Evolutionary conservation across 306 rosid genomes (phyloP), one percentile per base, ranked within the genome.

Genomic region (Lathyrus aphaca): DNA sequence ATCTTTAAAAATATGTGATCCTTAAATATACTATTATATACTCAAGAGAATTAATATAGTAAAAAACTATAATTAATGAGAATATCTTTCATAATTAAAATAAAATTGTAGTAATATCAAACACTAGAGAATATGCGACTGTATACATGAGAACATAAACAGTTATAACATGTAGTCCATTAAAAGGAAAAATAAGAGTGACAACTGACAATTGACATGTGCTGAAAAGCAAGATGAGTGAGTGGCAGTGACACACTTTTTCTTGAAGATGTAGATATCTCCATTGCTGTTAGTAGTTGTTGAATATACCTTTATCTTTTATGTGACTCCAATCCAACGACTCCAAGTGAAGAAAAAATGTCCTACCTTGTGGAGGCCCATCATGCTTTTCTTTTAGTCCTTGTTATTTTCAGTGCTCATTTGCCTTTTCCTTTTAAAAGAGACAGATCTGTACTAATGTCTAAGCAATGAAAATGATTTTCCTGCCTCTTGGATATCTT

Each of bases 331-430:
- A 68, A 68, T 69, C 64, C 74, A 68, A 68, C 61, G 37, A 66
- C 60, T 61, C 61, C 23, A 12, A 12, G 19, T 40, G 30, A 63
- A 40, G 16, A 27, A 49, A 67, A 40, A 32, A 35, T 69, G 44
- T 27, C 66, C 45, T 27, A 13, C 19, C 39, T 56, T 73, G 76
- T 66, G 75, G 63, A 43, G 73, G 50, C 72, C 83, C 71, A 80
- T 67, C 42, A 55, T 80, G 77, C 77, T 80, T 80, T 65, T 40
- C 11, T 40, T 70, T 64, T 38, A 42, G 54, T 74, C 74, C 76
- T 80, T 75, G 78, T 82, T 74, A 74, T 78, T 78, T 82, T 79
- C 77, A 79, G 82, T 76, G 87, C 80, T 60, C 27, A 21, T 5
- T 53, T 53, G n/a, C 19, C 72, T 74, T 82, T 74, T 58, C 50